Percentiles rank a stretch among this genome's conserved stretches.
Conservation (phyloP, 148 eudicot species). For the Vaccinium myrtillus region DNA sequence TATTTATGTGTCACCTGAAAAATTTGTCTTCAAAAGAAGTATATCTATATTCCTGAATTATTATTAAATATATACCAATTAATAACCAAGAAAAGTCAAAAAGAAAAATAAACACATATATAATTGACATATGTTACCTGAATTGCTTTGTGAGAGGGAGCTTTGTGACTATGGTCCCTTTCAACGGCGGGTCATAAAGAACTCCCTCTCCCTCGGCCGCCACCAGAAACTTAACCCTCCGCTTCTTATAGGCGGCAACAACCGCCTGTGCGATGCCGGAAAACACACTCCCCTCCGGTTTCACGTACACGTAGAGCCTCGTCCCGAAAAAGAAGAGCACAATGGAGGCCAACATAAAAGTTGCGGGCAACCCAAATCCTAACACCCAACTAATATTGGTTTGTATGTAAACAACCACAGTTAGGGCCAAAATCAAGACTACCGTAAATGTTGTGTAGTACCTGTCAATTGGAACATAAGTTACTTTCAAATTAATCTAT, state of each 20-base stretch:
- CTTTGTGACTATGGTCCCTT: constrained; percentile 28
- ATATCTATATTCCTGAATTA: no score
- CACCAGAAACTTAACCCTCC: constrained; percentile 30
- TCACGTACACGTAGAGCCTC: constrained; percentile 47
- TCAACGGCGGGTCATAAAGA: constrained; percentile 42
- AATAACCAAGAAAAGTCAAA: no score
- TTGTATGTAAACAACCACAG: constrained; percentile 68
- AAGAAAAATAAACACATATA: no score
- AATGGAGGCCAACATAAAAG: constrained; percentile 53
- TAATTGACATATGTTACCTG: constrained; percentile 29
- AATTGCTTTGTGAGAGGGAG: constrained; percentile 54
- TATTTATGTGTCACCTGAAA: no score
- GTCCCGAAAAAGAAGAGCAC: constrained; percentile 51
- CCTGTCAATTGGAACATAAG: constrained; percentile 21
- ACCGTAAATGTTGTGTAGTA: constrained; percentile 64
- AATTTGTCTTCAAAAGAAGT: no score
- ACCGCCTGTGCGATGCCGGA: constrained; percentile 52
- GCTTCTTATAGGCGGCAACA: constrained; percentile 58
- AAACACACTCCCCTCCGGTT: constrained; percentile 74
- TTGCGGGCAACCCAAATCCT: constrained; percentile 62
- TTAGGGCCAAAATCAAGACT: constrained; percentile 48
- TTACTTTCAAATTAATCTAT: background rate
- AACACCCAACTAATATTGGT: constrained; percentile 59
- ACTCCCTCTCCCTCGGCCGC: constrained; percentile 17
- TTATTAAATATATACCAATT: no score